phyloP scores from a whole-genome alignment of 2,329 filamentous ascomycete species.

The Neofusicoccum cordaticola region DNA sequence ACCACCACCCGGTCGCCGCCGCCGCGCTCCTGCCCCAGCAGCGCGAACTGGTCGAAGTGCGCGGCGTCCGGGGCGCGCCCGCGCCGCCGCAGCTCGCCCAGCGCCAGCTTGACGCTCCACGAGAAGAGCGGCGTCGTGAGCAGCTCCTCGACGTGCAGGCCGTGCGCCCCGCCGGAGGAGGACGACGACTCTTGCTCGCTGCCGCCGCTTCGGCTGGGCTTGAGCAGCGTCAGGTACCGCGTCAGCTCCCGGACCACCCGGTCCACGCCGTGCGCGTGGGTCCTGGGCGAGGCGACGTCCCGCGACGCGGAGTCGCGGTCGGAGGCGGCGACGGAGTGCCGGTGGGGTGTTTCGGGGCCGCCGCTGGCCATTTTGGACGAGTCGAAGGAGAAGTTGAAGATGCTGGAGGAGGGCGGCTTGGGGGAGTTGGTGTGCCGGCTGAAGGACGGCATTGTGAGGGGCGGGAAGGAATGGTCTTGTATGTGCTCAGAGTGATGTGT shows the following conservation, averaged over 20 bases:
- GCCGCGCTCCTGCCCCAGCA: conserved; percentile 11
- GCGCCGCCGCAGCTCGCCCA: neutral
- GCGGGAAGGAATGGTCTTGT: neutral
- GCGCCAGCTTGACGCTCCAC: conserved; percentile 10
- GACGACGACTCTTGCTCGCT: too few species aligned
- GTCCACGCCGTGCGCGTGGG: neutral
- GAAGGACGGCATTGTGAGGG: neutral
- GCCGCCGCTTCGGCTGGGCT: neutral
- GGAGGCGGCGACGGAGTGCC: neutral
- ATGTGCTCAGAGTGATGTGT: neutral
- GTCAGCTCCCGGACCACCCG: conserved; percentile 1
- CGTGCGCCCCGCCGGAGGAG: neutral
- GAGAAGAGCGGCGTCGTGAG: conserved; percentile 12
- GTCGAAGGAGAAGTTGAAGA: neutral
- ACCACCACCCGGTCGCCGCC: too few species aligned
- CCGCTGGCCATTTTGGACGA: neutral
- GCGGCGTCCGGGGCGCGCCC: neutral
- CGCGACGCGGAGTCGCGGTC: neutral
- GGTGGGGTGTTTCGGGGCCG: neutral
- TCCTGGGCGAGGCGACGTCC: neutral
- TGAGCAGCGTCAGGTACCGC: conserved; percentile 1
- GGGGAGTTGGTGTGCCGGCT: neutral
- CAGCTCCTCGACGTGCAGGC: conserved; percentile 7
- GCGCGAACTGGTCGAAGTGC: conserved; percentile 11
- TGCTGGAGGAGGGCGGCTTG: neutral